phyloP scores from a whole-genome alignment of 1,284 basidiomycete species.

The Boletellus deceptivus region DNA sequence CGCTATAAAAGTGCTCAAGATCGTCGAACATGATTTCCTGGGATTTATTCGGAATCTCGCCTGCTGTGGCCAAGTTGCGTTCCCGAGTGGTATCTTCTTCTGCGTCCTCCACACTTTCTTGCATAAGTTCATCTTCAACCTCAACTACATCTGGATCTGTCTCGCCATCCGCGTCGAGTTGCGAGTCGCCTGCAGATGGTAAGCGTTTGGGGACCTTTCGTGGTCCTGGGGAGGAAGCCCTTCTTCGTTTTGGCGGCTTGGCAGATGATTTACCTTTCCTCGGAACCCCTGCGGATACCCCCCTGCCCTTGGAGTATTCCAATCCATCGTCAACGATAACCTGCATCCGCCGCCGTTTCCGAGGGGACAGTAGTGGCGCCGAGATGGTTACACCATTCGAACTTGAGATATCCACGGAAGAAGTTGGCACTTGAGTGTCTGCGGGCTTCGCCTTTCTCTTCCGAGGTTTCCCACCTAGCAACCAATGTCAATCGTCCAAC shows the following conservation, averaged over 20 bases:
- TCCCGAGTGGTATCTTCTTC: constrained; percentile 13
- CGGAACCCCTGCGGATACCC: constrained; percentile 9
- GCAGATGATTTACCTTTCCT: constrained; percentile 8
- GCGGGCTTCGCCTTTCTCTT: constrained; percentile 23
- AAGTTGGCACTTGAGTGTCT: constrained; percentile 2
- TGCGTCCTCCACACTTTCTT: constrained; percentile 21
- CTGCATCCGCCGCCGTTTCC: constrained; percentile 27
- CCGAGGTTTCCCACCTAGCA: constrained; percentile 16
- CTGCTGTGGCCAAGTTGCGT: neutral
- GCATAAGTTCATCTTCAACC: constrained; percentile 36
- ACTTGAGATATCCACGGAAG: constrained; percentile 8
- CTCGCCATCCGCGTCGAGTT: constrained; percentile 35
- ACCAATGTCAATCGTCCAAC: constrained; percentile 5
- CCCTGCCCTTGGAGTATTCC: constrained; percentile 11
- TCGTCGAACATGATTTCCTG: constrained; percentile 23
- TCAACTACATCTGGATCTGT: constrained; percentile 32
- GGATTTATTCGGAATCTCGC: constrained; percentile 1
- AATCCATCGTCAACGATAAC: constrained; percentile 5
- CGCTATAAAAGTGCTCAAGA: constrained; percentile 32
- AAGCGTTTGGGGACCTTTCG: constrained; percentile 20
- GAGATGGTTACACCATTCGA: constrained; percentile 15
- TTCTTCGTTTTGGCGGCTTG: constrained; percentile 19
- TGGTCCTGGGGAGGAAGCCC: constrained; percentile 30
- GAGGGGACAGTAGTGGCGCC: constrained; percentile 16
- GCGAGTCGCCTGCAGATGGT: constrained; percentile 30